phyloP scores from a whole-genome alignment of 2,329 filamentous ascomycete genomes.

The Alternaria alternata region DNA sequence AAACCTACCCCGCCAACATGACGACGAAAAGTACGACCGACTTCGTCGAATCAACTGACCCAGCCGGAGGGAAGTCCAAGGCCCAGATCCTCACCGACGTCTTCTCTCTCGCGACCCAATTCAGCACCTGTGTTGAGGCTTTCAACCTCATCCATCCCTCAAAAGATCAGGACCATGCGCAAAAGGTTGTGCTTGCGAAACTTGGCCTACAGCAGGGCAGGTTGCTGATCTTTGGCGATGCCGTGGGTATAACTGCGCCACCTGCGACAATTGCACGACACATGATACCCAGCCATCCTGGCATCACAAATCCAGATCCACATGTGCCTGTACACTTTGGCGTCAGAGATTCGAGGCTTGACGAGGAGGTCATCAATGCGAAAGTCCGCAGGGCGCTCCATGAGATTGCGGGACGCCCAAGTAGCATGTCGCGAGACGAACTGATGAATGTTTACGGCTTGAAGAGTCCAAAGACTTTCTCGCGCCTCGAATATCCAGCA shows the following conservation, averaged over 20 bases:
- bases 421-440: slow-evolving; percentile 50
- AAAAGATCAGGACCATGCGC: slow-evolving; percentile 53
- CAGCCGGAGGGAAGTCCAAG: slow-evolving; percentile 32
- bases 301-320: slow-evolving; percentile 55
- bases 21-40: slow-evolving; percentile 25
- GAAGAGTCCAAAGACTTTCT: slow-evolving; percentile 54
- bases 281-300: slow-evolving; percentile 56
- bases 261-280: slow-evolving; percentile 54
- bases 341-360: slow-evolving; percentile 53
- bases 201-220: slow-evolving; percentile 58
- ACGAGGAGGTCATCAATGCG: slow-evolving; percentile 49
- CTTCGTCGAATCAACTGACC: slow-evolving; percentile 26
- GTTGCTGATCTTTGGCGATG: slow-evolving; percentile 59
- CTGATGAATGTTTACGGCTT: slow-evolving; percentile 58
- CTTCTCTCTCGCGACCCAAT: slow-evolving; percentile 54
- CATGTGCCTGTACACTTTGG: slow-evolving; percentile 56
- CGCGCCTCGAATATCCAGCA: slow-evolving; percentile 49
- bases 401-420: slow-evolving; percentile 56
- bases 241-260: slow-evolving; percentile 56
- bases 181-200: slow-evolving; percentile 55
- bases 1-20: slow-evolving; percentile 35
- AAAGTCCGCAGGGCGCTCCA: slow-evolving; percentile 53
- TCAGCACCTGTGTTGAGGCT: slow-evolving; percentile 58
- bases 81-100: slow-evolving; percentile 51
- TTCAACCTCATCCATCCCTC: slow-evolving; percentile 57